Evolutionary conservation across 176 grass and related monocot genomes (phyloP), one percentile per base, ranked within the genome.

Genomic region (Urochloa ruziziensis): DNA sequence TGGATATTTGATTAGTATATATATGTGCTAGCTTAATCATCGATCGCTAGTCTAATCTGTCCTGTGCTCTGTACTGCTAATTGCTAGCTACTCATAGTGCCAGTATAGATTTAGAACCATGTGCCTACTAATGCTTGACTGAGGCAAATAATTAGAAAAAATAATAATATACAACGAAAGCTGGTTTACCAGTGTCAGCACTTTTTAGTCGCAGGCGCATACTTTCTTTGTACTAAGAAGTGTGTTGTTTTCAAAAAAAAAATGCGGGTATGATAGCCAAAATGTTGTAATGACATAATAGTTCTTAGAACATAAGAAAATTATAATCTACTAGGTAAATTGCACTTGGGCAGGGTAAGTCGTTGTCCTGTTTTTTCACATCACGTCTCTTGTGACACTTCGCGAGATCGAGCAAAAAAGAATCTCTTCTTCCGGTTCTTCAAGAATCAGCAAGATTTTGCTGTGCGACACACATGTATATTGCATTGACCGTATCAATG

Each of bases 1-100:
- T 79, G 83, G 58, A 79, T 48, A 7, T 8, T 7, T 67, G 47
- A 79, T 67, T 79, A 83, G 63, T 48, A 81, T 54, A 82, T 47
- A 81, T 54, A 75, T 33, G 12, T 32, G 67, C 42, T 72, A 74
- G 57, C 70, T 40, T 86, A 78, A 82, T 76, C 83, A 85, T 81
- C 62, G 65, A 37, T 63, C 72, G 25, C 28, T 78, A 39, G 46
- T 37, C 56, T 82, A 70, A 70, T 85, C 7, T 58, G 71, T 36
- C 66, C 6, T 52, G n/a, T 46, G 21, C 74, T 81, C 32, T n/a
- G 35, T 75, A 76, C 37, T 74, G 8, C 29, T 36, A 54, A 53
- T 53, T 58, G 64, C 43, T 88, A 78, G 54, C 52, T 62, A 82
- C 16, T 42, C 15, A 37, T n/a, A n/a, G 10, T 24, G 33, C 21